phyloP scores from a whole-genome alignment of 2,329 filamentous ascomycete genomes.

The Helminthosporium solani region DNA sequence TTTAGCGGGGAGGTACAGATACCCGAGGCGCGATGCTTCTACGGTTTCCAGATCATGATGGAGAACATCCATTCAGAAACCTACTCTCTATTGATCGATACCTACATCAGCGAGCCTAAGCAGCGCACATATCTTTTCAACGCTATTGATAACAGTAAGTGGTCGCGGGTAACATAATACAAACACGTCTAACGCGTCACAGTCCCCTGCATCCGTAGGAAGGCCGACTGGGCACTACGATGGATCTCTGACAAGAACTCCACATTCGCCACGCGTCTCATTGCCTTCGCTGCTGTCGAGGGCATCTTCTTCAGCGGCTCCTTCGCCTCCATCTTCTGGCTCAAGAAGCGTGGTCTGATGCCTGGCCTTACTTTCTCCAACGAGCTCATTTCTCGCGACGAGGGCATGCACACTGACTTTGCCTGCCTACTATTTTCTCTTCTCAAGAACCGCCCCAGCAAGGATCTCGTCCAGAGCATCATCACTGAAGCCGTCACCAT shows the following conservation, averaged over 20 bases:
- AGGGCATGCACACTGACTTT: conserved; percentile 99
- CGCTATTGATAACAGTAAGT: conserved; percentile 92
- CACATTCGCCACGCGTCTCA: conserved; percentile 90
- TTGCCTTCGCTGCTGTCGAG: conserved; percentile 96
- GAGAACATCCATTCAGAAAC: conserved; percentile 99
- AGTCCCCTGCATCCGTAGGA: conserved; percentile 97
- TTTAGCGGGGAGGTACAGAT: conserved; percentile 97
- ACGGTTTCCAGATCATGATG: conserved; percentile 99
- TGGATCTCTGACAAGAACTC: conserved; percentile 96
- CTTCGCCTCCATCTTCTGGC: conserved; percentile 99
- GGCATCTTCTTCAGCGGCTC: conserved; percentile 99
- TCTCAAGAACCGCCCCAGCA: conserved; percentile 84
- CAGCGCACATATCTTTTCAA: conserved; percentile 96
- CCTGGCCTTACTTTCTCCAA: conserved; percentile 98
- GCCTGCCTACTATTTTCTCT: conserved; percentile 98
- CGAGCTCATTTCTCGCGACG: conserved; percentile 98
- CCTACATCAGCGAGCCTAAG: conserved; percentile 96
- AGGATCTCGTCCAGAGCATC: conserved; percentile 78
- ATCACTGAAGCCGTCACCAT: conserved; percentile 93
- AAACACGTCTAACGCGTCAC: conserved; percentile 30
- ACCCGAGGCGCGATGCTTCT: conserved; percentile 98
- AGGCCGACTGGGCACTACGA: conserved; percentile 94
- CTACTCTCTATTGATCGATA: conserved; percentile 98
- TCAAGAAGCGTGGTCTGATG: conserved; percentile 99
- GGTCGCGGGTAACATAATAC: background rate